These are phyloP conservation scores for Xylariaceae sp. DNA, from an alignment of 2,329 filamentous ascomycete genomes.

Conservation along the genomic window DNA sequence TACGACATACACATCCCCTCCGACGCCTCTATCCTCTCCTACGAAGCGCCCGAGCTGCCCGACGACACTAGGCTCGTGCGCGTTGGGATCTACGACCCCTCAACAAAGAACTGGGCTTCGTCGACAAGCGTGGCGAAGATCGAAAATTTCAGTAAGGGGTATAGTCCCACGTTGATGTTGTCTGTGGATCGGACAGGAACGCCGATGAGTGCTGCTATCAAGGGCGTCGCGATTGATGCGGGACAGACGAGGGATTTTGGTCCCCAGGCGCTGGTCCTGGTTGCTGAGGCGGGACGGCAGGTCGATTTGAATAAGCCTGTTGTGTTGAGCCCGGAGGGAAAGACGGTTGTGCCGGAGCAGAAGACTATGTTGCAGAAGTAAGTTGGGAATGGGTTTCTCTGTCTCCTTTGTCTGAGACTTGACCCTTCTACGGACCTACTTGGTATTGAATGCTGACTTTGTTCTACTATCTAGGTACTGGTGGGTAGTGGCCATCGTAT, in stretches of 20 bases:
- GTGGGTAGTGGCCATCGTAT: constrained; percentile 57
- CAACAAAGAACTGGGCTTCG: constrained; percentile 45
- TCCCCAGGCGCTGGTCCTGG: constrained; percentile 51
- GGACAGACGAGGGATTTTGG: constrained; percentile 63
- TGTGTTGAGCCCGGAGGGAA: constrained; percentile 57
- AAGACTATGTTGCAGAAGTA: constrained; percentile 67
- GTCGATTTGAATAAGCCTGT: constrained; percentile 62
- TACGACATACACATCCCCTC: constrained; percentile 47
- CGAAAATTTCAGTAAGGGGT: constrained; percentile 59
- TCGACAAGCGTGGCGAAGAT: constrained; percentile 53
- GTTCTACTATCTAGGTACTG: constrained; percentile 50
- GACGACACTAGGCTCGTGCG: constrained; percentile 48
- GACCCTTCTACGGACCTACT: not conserved
- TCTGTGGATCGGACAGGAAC: constrained; percentile 42
- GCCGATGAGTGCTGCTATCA: constrained; percentile 48
- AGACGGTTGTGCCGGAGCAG: constrained; percentile 53
- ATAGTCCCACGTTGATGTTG: constrained; percentile 53
- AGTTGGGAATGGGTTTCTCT: constrained; percentile 24
- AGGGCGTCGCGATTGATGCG: constrained; percentile 59
- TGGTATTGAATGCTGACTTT: not conserved
- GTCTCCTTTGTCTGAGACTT: not conserved
- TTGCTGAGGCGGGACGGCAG: constrained; percentile 47
- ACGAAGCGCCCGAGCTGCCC: constrained; percentile 53
- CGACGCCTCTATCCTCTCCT: constrained; percentile 47
- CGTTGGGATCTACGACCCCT: constrained; percentile 53